Base-by-base conservation (phyloP, 2,329 filamentous ascomycete species). In the Cadophora sp. region DNA sequence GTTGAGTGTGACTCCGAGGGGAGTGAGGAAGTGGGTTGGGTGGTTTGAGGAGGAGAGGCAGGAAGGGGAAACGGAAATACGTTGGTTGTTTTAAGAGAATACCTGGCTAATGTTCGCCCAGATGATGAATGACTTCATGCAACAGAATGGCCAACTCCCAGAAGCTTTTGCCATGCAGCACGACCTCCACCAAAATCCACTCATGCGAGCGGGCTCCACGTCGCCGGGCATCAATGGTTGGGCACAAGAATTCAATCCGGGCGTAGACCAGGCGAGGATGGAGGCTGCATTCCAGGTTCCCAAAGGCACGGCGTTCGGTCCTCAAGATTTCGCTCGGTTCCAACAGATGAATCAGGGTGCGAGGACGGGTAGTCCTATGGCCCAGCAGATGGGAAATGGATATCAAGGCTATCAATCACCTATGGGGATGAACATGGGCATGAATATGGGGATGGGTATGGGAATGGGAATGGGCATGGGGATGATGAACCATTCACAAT, bases 121-220 rank as follows among this genome's bases (percentile, higher is more conserved):
- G 93, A 94, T 95, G 90, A 92, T 97, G 88, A 94, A 96, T 76
- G 91, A 93, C 68, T 97, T 97, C 78, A 86, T 97, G 75, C 93
- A 97, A 77, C 91, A 96, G 76, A 88, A 87, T 64, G 89, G 83
- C 39, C 86, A 87, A 72, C 78, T 90, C 36, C 83, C 85, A 11
- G 77, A 78, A 68, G 71, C 71, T 5, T 77, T 78, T 33, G 72
- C 72, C 13, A 75, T 77, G 75, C 75, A 75, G 61, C 75, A 76
- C 43, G 72, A 76, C 55, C 64, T 76, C 16, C 74, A 73, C 64
- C 74, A 75, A 27, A 73, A 70, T 18, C 69, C 59, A 41, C 71
- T 67, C 14, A 73, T 76, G 70, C 71, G 73, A 36, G 66, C 70
- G 22, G 72, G 73, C 30, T 72, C 74, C 24, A 51, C 70, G n/a